Conservation (phyloP, 2,329 filamentous ascomycete genomes). For the Nemania bipapillata region DNA sequence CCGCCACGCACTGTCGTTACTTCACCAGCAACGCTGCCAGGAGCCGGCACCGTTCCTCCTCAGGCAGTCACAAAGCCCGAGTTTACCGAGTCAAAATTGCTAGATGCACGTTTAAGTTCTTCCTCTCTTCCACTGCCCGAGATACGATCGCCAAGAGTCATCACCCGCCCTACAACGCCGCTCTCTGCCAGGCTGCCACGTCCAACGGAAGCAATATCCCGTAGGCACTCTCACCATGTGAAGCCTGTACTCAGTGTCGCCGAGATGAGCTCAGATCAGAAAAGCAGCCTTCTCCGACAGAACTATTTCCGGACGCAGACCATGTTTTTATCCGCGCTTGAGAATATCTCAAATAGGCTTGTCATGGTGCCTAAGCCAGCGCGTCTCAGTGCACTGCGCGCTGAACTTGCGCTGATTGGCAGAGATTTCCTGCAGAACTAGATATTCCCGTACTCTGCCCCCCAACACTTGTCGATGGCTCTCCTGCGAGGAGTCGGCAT, state of each 20-base stretch:
- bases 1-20: constrained; percentile 31
- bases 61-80: constrained; percentile 55
- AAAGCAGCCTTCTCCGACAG: constrained; percentile 76
- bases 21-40: constrained; percentile 30
- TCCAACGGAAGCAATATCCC: constrained; percentile 61
- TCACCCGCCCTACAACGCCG: constrained; percentile 67
- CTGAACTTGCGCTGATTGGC: constrained; percentile 81
- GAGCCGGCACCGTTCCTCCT: constrained; percentile 19
- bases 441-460: constrained; percentile 86
- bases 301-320: constrained; percentile 87
- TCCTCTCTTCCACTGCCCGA: constrained; percentile 74
- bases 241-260: constrained; percentile 68
- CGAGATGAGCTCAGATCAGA: constrained; percentile 73
- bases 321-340: constrained; percentile 80
- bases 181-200: constrained; percentile 65
- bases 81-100: constrained; percentile 63
- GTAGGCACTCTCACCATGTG: constrained; percentile 70
- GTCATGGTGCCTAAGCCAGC: constrained; percentile 84
- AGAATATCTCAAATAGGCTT: constrained; percentile 85
- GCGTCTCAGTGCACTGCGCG: constrained; percentile 80
- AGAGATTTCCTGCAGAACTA: constrained; percentile 85
- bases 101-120: constrained; percentile 73
- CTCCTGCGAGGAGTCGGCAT: constrained; percentile 78
- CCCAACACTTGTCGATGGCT: constrained; percentile 76
- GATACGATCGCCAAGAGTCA: constrained; percentile 62